Evolutionary conservation across 352 stramenopile genomes (phyloP).

Genomic region (Elongisporangium senticosum): DNA sequence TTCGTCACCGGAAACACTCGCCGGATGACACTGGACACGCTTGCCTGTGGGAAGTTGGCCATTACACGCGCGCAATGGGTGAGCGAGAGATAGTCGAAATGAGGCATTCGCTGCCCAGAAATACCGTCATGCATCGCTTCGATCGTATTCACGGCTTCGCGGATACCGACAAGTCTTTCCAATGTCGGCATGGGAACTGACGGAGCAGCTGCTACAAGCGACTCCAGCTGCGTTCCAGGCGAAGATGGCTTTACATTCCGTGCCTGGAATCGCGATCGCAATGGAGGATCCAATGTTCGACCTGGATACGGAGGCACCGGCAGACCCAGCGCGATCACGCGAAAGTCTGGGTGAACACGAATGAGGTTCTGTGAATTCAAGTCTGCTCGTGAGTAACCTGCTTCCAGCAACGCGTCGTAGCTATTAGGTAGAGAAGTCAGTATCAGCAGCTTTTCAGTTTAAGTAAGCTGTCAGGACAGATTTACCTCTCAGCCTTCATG

Average conservation of each 20-base stretch:
- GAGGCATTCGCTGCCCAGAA: conserved; percentile 49
- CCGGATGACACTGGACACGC: conserved; percentile 25
- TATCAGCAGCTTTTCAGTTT: neutral
- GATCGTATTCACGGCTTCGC: conserved; percentile 66
- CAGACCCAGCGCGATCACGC: conserved; percentile 89
- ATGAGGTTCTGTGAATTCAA: conserved; percentile 63
- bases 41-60: conserved; percentile 39
- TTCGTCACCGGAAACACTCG: conserved; percentile 57
- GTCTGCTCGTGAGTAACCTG: conserved; percentile 41
- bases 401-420: conserved; percentile 56
- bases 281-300: conserved; percentile 77
- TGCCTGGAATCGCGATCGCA: conserved; percentile 85
- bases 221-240: conserved; percentile 57
- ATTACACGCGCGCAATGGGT: conserved; percentile 52
- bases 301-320: conserved; percentile 83
- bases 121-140: conserved; percentile 45
- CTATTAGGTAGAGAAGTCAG: conserved; percentile 10
- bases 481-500: conserved; percentile 79
- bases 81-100: conserved; percentile 64
- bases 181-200: conserved; percentile 42
- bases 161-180: conserved; percentile 68
- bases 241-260: conserved; percentile 57
- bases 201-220: conserved; percentile 35
- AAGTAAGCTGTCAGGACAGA: neutral
- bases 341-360: conserved; percentile 90